Evolutionary conservation across 371 early-diverging fungal species (phyloP).

Genomic region (Haplosporangium sp.): DNA sequence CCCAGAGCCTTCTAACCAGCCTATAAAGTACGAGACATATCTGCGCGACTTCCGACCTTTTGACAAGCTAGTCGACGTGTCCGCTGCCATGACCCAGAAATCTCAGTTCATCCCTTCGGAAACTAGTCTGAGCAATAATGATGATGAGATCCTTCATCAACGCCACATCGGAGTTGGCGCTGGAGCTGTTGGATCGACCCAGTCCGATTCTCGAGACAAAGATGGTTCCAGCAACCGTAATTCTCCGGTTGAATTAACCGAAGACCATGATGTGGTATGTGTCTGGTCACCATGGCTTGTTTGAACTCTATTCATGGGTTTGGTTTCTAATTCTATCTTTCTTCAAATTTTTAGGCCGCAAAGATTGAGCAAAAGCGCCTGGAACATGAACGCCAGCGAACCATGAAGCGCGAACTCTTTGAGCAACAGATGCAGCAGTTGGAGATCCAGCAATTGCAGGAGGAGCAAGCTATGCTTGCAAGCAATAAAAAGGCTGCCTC

Average conservation of each 20-base stretch:
- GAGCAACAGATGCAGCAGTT: conserved; percentile 60
- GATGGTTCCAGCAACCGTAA: conserved; percentile 27
- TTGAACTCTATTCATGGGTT: neutral
- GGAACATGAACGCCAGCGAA: conserved; percentile 58
- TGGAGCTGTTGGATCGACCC: conserved; percentile 44
- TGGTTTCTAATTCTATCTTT: neutral
- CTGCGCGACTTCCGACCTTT: conserved; percentile 18
- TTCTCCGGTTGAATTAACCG: conserved; percentile 26
- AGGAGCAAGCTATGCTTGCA: conserved; percentile 57
- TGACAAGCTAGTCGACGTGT: conserved; percentile 17
- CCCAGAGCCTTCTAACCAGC: conserved; percentile 30
- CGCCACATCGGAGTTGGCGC: conserved; percentile 26
- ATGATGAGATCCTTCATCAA: conserved; percentile 44
- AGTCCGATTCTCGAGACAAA: conserved; percentile 21
- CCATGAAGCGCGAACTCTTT: conserved; percentile 55
- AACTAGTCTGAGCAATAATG: conserved; percentile 22
- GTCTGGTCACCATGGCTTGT: neutral
- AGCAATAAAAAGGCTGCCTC: conserved; percentile 30
- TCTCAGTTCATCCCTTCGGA: conserved; percentile 38
- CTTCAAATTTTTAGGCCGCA: conserved; percentile 31
- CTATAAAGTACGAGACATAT: conserved; percentile 21
- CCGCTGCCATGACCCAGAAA: conserved; percentile 44
- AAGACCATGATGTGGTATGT: conserved; percentile 48
- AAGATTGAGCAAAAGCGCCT: conserved; percentile 57
- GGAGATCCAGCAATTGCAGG: conserved; percentile 56